Percentiles rank a stretch among this genome's conserved stretches.
Evolutionary conservation across 73 alveolate genomes (phyloP).

Genomic region (Uronychia binucleata): DNA sequence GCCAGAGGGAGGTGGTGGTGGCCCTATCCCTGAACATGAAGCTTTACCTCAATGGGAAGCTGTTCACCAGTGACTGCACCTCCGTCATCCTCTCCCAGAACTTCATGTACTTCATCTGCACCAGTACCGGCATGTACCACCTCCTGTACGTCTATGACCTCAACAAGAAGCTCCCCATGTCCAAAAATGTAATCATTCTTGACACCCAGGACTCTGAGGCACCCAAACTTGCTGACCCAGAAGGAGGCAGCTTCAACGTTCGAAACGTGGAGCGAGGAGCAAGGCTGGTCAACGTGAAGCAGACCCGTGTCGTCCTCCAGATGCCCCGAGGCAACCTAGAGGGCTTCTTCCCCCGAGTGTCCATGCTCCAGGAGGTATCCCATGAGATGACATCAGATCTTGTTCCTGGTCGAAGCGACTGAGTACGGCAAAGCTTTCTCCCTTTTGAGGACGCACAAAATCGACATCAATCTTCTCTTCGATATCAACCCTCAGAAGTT

Average conservation of each 20-base stretch:
- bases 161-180: slow-evolving; percentile 68
- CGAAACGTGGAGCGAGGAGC: slow-evolving; percentile 96
- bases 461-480: slow-evolving; percentile 91
- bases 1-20: slow-evolving; percentile 60
- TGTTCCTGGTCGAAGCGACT: slow-evolving; percentile 63
- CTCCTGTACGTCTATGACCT: slow-evolving; percentile 79
- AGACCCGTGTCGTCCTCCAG: slow-evolving; percentile 81
- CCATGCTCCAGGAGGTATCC: slow-evolving; percentile 79
- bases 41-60: slow-evolving; percentile 77
- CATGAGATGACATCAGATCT: slow-evolving; percentile 9
- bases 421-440: slow-evolving; percentile 87
- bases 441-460: slow-evolving; percentile 85
- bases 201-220: slow-evolving; percentile 45
- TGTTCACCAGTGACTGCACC: slow-evolving; percentile 86
- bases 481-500: slow-evolving; percentile 92
- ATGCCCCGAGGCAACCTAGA: slow-evolving; percentile 98
- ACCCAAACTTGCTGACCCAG: slow-evolving; percentile 50
- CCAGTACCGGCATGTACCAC: slow-evolving; percentile 86
- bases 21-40: slow-evolving; percentile 76
- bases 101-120: slow-evolving; percentile 82
- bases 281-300: slow-evolving; percentile 77
- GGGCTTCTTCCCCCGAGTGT: slow-evolving; percentile 86
- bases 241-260: slow-evolving; percentile 78
- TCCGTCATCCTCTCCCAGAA: slow-evolving; percentile 76
- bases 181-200: slow-evolving; percentile 19